Evolutionary conservation across 2,329 filamentous ascomycete genomes (phyloP).

Genomic region (Cladosporium sp.): DNA sequence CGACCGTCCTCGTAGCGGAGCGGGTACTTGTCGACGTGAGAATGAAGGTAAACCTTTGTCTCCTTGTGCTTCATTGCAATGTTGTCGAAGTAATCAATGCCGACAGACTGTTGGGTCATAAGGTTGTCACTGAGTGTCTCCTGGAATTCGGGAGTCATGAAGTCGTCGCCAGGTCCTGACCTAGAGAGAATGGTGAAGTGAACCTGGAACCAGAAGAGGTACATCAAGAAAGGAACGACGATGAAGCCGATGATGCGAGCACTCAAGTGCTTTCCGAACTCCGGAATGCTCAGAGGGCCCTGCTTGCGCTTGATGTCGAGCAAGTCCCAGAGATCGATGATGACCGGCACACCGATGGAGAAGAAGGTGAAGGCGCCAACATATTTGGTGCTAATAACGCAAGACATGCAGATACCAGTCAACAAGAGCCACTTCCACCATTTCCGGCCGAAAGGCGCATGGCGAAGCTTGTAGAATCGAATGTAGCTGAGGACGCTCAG

Average conservation of each 20-base stretch:
- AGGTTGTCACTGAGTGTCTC: constrained; percentile 93
- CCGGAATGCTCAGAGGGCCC: constrained; percentile 74
- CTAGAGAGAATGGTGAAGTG: constrained; percentile 87
- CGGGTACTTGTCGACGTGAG: constrained; percentile 84
- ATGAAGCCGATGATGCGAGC: constrained; percentile 86
- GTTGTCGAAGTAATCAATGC: constrained; percentile 85
- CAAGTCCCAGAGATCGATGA: constrained; percentile 93
- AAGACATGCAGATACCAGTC: constrained; percentile 91
- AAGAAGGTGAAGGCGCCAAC: constrained; percentile 96
- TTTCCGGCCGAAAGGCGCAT: constrained; percentile 85
- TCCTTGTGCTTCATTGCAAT: constrained; percentile 95
- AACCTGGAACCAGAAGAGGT: constrained; percentile 99
- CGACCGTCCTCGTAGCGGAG: constrained; percentile 96
- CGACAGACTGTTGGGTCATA: constrained; percentile 83
- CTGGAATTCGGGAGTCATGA: constrained; percentile 98
- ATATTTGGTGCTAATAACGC: constrained; percentile 98
- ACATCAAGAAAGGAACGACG: constrained; percentile 91
- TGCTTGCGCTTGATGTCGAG: constrained; percentile 83
- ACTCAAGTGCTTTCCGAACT: constrained; percentile 86
- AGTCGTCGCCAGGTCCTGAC: constrained; percentile 94
- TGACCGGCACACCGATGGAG: constrained; percentile 90
- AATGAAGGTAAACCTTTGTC: constrained; percentile 94
- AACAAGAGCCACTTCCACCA: constrained; percentile 99
- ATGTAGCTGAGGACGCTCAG: constrained; percentile 92
- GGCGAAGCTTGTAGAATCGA: constrained; percentile 94